Evolutionary conservation across 2,329 filamentous ascomycete species (phyloP).

Genomic region (Aspergillus sclerotialis): DNA sequence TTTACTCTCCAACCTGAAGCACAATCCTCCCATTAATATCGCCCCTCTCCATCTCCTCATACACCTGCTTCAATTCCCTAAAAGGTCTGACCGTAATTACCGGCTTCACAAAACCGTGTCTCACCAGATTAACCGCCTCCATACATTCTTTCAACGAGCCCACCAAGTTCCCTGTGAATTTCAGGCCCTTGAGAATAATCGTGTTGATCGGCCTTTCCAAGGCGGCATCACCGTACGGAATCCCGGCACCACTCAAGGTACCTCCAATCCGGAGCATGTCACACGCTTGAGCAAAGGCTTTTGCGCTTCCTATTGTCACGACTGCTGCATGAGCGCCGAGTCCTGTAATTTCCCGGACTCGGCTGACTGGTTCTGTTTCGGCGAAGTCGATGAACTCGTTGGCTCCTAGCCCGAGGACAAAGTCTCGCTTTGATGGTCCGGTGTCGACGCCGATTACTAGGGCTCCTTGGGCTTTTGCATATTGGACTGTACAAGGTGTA

Average conservation of each 20-base stretch:
- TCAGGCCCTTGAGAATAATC: constrained; percentile 41
- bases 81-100: constrained; percentile 37
- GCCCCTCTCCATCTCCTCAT: constrained; percentile 40
- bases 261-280: constrained; percentile 41
- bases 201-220: constrained; percentile 36
- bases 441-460: constrained; percentile 38
- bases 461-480: constrained; percentile 36
- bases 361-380: constrained; percentile 24
- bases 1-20: constrained; percentile 31
- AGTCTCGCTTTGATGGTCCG: constrained; percentile 33
- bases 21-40: constrained; percentile 39
- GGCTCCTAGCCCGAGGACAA: constrained; percentile 34
- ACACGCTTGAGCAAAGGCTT: constrained; percentile 36
- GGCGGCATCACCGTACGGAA: constrained; percentile 32
- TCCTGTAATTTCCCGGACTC: constrained; percentile 30
- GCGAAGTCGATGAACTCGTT: constrained; percentile 37
- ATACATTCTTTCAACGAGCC: constrained; percentile 41
- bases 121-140: constrained; percentile 40
- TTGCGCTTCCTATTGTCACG: constrained; percentile 36
- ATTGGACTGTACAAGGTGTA: constrained; percentile 30
- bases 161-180: constrained; percentile 38
- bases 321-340: constrained; percentile 37
- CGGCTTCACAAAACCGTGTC: constrained; percentile 36
- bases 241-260: constrained; percentile 39
- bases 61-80: constrained; percentile 35